Evolutionary conservation across 371 early-diverging fungal species (phyloP).

Genomic region (Mucor sp.): DNA sequence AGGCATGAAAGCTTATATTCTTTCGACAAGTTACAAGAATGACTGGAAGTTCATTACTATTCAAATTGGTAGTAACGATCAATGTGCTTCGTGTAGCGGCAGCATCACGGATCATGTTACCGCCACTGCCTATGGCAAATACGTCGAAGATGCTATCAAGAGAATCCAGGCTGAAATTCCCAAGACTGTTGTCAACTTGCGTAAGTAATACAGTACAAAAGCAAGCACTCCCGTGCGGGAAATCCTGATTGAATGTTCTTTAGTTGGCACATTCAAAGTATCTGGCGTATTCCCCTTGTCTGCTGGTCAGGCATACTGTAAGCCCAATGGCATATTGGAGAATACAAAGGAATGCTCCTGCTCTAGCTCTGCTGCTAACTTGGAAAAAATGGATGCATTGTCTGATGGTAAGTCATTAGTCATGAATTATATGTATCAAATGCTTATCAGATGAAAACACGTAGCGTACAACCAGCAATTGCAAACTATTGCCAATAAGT

Average conservation of each 20-base stretch:
- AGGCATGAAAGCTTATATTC: conserved; percentile 17
- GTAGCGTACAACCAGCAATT: conserved; percentile 13
- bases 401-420: conserved; percentile 23
- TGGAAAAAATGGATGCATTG: conserved; percentile 20
- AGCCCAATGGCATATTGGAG: conserved; percentile 11
- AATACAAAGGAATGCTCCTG: conserved; percentile 22
- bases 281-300: conserved; percentile 20
- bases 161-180: conserved; percentile 26
- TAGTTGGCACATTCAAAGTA: conserved; percentile 28
- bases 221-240: neutral
- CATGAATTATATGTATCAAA: neutral
- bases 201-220: conserved; percentile 10
- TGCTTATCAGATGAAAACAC: neutral
- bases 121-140: conserved; percentile 22
- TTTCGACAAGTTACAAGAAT: conserved; percentile 10
- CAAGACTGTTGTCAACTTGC: conserved; percentile 27
- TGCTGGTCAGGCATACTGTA: conserved; percentile 18
- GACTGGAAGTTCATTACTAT: conserved; percentile 34
- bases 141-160: conserved; percentile 26
- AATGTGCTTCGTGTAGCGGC: conserved; percentile 21
- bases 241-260: too few species aligned
- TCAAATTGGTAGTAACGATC: conserved; percentile 37
- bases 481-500: conserved; percentile 17
- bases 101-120: neutral
- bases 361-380: conserved; percentile 10